Conservation (phyloP, 257 asterid genomes). For the Penstemon davidsonii region DNA sequence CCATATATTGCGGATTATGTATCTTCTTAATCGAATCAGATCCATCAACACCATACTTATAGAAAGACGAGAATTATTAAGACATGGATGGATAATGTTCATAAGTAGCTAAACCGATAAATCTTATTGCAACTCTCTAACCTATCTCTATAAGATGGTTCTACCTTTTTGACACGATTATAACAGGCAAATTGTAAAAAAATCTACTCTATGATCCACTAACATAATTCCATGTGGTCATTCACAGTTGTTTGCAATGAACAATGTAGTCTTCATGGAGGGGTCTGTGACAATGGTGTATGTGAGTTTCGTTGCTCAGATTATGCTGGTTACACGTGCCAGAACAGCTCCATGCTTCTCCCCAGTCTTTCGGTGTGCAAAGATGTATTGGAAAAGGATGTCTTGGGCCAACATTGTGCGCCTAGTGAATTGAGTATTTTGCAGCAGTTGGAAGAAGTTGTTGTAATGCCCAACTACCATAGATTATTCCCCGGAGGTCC, state of each 20-base stretch:
- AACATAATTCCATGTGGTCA: conserved; percentile 16
- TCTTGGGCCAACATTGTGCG: conserved; percentile 86
- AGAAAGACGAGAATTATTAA: not conserved
- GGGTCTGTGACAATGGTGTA: conserved; percentile 92
- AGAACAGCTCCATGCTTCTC: conserved; percentile 87
- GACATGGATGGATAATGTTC: not conserved
- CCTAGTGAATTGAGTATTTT: conserved; percentile 84
- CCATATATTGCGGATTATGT: too few relatives aligned
- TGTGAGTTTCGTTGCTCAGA: conserved; percentile 99
- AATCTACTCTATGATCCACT: conserved; percentile 3
- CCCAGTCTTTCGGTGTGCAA: conserved; percentile 86
- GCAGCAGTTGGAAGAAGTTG: conserved; percentile 97
- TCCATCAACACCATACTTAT: too few relatives aligned
- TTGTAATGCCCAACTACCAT: conserved; percentile 99
- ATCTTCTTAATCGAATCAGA: too few relatives aligned
- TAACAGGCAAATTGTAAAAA: not conserved
- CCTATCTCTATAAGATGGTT: not conserved
- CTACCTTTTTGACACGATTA: not conserved
- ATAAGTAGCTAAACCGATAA: not conserved
- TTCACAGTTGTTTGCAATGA: conserved; percentile 87
- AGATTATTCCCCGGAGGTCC: conserved; percentile 95
- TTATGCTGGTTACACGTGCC: conserved; percentile 98
- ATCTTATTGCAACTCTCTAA: not conserved
- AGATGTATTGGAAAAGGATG: conserved; percentile 71
- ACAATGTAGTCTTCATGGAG: conserved; percentile 99